Conservation (phyloP, 1,284 basidiomycete species). For the Austroboletus novae-zelandiae region DNA sequence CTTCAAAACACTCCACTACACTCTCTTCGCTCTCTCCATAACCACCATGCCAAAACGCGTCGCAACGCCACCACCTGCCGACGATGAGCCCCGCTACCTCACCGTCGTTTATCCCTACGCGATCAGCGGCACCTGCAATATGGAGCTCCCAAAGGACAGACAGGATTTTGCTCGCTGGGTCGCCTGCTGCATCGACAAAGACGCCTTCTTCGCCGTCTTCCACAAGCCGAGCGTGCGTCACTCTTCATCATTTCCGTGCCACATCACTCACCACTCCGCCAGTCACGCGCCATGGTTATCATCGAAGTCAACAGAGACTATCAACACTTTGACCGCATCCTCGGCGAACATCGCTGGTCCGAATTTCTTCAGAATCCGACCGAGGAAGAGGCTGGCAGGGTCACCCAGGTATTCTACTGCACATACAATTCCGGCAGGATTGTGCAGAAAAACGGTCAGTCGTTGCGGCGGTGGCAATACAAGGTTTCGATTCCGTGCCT, state of each 20-base stretch:
- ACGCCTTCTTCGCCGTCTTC: slow-evolving; percentile 52
- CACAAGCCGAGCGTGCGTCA: slow-evolving; percentile 60
- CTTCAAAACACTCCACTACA: background rate
- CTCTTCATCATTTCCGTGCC: background rate
- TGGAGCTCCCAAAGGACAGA: slow-evolving; percentile 49
- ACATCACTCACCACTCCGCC: slow-evolving; percentile 7
- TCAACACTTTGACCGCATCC: slow-evolving; percentile 40
- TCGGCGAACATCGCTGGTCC: slow-evolving; percentile 66
- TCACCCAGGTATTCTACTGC: slow-evolving; percentile 54
- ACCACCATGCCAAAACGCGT: slow-evolving; percentile 55
- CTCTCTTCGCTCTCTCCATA: background rate
- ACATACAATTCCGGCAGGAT: slow-evolving; percentile 42
- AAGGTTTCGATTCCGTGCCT: background rate
- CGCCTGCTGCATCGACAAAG: slow-evolving; percentile 49
- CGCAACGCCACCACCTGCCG: slow-evolving; percentile 52
- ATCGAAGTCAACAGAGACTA: slow-evolving; percentile 51
- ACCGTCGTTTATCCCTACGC: slow-evolving; percentile 65
- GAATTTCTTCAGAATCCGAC: slow-evolving; percentile 48
- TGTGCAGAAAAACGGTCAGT: slow-evolving; percentile 45
- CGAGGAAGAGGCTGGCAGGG: slow-evolving; percentile 40
- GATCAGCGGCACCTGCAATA: slow-evolving; percentile 43
- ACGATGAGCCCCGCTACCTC: slow-evolving; percentile 58
- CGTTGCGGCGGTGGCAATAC: slow-evolving; percentile 1
- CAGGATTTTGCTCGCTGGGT: slow-evolving; percentile 59
- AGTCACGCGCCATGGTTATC: slow-evolving; percentile 67